Evolutionary conservation across 306 rosid genomes (phyloP).

Genomic region (Dicorynia guianensis): DNA sequence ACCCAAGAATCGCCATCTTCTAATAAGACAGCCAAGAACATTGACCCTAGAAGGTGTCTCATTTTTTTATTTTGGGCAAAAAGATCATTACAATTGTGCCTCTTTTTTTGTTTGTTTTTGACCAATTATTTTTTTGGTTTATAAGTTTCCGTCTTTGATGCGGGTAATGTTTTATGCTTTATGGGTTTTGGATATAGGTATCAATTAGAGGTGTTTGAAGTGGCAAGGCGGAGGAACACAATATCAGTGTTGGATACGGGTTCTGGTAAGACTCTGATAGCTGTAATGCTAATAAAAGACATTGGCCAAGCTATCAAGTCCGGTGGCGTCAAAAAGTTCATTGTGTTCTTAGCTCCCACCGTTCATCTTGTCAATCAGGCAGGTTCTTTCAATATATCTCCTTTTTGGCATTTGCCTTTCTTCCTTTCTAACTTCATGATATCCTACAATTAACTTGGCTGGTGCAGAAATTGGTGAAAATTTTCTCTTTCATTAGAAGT

Average conservation of each 20-base stretch:
- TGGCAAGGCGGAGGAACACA: slow-evolving; percentile 71
- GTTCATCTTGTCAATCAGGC: slow-evolving; percentile 93
- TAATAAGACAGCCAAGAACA: slow-evolving; percentile 8
- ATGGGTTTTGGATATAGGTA: slow-evolving; percentile 49
- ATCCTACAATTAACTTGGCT: slow-evolving; percentile 12
- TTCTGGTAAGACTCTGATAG: slow-evolving; percentile 80
- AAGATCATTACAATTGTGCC: slow-evolving; percentile 20
- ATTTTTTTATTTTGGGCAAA: not conserved
- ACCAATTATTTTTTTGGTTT: not conserved
- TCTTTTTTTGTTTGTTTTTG: not conserved
- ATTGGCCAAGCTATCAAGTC: slow-evolving; percentile 57
- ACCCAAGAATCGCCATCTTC: slow-evolving; percentile 13
- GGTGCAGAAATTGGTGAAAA: not conserved
- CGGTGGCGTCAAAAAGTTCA: slow-evolving; percentile 47
- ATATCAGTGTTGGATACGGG: slow-evolving; percentile 91
- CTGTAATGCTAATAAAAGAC: slow-evolving; percentile 75
- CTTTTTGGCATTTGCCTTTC: slow-evolving; percentile 1
- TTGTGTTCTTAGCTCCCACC: slow-evolving; percentile 87
- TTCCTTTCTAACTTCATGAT: not conserved
- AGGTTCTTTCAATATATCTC: not conserved
- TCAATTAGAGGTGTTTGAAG: slow-evolving; percentile 70
- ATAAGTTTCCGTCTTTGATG: not conserved
- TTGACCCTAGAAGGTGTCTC: slow-evolving; percentile 69
- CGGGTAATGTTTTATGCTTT: slow-evolving; percentile 22
- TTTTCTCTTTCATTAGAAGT: not conserved